Evolutionary conservation across 495 filamentous ascomycete genomes (phyloP).

Genomic region (Aspergillus egyptiacus): DNA sequence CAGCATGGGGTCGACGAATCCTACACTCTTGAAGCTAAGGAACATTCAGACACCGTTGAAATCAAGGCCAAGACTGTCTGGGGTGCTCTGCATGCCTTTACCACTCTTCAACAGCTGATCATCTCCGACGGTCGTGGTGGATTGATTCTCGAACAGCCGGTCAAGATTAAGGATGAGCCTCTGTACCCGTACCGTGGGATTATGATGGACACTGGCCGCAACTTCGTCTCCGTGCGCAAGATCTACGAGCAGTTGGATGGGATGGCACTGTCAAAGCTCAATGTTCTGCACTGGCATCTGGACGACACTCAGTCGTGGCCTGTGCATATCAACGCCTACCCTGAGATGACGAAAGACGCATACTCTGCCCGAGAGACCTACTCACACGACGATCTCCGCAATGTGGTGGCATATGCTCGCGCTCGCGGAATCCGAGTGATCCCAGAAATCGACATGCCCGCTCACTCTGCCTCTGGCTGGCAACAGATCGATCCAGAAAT

Average conservation of each 20-base stretch:
- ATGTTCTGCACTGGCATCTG: slow-evolving; percentile 49
- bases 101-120: slow-evolving; percentile 50
- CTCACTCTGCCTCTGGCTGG: slow-evolving; percentile 48
- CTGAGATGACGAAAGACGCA: slow-evolving; percentile 50
- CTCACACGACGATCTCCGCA: slow-evolving; percentile 33
- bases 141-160: slow-evolving; percentile 45
- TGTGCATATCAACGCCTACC: slow-evolving; percentile 43
- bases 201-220: slow-evolving; percentile 47
- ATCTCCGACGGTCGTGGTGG: slow-evolving; percentile 42
- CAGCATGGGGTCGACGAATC: slow-evolving; percentile 54
- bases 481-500: slow-evolving; percentile 48
- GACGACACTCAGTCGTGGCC: slow-evolving; percentile 49
- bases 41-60: slow-evolving; percentile 27
- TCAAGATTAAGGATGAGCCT: slow-evolving; percentile 41
- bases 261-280: slow-evolving; percentile 49
- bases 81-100: slow-evolving; percentile 55
- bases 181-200: slow-evolving; percentile 46
- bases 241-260: slow-evolving; percentile 48
- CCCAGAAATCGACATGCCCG: slow-evolving; percentile 50
- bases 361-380: slow-evolving; percentile 45
- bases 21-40: slow-evolving; percentile 45
- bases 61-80: slow-evolving; percentile 47
- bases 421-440: slow-evolving; percentile 45
- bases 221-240: slow-evolving; percentile 44
- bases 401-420: slow-evolving; percentile 42